A percentile compares a stretch with the other conserved stretches of the same genome.
These are phyloP conservation scores for Immersiporthe knoxdaviesiana DNA, from an alignment of 2,329 filamentous ascomycete genomes.

Conservation along the genomic window DNA sequence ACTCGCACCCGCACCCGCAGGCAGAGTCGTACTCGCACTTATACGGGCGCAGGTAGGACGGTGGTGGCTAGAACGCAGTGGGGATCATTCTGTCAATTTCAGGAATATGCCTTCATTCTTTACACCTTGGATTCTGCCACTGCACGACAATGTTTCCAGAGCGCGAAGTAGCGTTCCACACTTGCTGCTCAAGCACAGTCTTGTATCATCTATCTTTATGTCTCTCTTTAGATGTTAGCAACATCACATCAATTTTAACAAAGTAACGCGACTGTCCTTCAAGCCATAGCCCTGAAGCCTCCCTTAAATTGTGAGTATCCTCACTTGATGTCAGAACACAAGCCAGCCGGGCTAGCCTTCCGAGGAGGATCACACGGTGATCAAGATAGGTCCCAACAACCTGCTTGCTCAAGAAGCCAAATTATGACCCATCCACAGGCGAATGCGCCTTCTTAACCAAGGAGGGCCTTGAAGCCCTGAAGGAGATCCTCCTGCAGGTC, in stretches of 20 bases:
- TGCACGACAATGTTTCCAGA: neutral
- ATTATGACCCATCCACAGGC: too few species aligned
- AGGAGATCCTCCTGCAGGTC: slow-evolving; percentile 79
- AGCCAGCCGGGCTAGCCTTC: neutral
- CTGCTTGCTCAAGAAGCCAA: neutral
- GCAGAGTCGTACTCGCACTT: too few species aligned
- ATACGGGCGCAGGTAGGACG: too few species aligned
- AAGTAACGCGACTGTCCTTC: neutral
- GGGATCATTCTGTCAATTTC: too few species aligned
- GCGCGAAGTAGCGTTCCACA: neutral
- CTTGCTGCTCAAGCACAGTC: neutral
- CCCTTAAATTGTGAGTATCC: neutral
- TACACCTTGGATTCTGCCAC: too few species aligned
- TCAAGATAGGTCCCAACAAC: neutral
- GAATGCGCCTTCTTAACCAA: slow-evolving; percentile 34
- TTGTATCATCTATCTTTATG: too few species aligned
- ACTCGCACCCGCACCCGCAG: too few species aligned
- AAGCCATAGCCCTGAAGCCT: neutral
- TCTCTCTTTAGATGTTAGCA: too few species aligned
- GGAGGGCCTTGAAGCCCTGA: slow-evolving; percentile 64
- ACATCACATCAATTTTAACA: too few species aligned
- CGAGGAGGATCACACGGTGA: neutral
- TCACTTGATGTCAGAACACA: neutral
- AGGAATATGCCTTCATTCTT: too few species aligned
- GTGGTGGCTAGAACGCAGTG: too few species aligned